Conservation (phyloP, 345 rosid genomes). For the Isatis tinctoria region DNA sequence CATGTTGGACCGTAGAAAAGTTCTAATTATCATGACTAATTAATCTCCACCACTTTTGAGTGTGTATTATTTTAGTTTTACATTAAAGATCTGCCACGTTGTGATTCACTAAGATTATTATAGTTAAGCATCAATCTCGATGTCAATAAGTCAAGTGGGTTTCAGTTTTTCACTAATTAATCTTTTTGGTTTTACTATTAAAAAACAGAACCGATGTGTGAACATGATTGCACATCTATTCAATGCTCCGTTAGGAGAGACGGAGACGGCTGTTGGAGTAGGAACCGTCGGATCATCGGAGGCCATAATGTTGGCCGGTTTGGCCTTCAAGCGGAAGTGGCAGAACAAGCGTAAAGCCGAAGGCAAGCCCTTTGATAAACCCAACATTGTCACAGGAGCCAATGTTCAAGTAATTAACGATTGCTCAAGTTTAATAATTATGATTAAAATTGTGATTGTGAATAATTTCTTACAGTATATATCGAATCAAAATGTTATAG, state of each 20-base stretch:
- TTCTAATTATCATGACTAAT: neutral
- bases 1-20: too few species aligned
- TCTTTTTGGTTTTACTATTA: neutral
- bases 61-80: neutral
- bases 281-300: slow-evolving; percentile 65
- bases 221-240: slow-evolving; percentile 39
- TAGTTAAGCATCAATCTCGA: slow-evolving; percentile 11
- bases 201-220: slow-evolving; percentile 39
- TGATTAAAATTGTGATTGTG: neutral
- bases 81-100: neutral
- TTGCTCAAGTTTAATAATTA: neutral
- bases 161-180: neutral
- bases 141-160: neutral
- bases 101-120: neutral
- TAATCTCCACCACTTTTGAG: neutral
- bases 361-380: slow-evolving; percentile 47
- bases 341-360: slow-evolving; percentile 51
- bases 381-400: slow-evolving; percentile 68
- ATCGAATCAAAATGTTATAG: slow-evolving; percentile 4
- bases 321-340: slow-evolving; percentile 59
- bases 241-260: slow-evolving; percentile 48
- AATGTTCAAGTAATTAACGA: slow-evolving; percentile 45
- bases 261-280: slow-evolving; percentile 55
- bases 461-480: neutral
- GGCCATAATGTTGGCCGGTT: slow-evolving; percentile 68